Base-by-base conservation (phyloP, 495 filamentous ascomycete species). In the Penicillium malachiteum region DNA sequence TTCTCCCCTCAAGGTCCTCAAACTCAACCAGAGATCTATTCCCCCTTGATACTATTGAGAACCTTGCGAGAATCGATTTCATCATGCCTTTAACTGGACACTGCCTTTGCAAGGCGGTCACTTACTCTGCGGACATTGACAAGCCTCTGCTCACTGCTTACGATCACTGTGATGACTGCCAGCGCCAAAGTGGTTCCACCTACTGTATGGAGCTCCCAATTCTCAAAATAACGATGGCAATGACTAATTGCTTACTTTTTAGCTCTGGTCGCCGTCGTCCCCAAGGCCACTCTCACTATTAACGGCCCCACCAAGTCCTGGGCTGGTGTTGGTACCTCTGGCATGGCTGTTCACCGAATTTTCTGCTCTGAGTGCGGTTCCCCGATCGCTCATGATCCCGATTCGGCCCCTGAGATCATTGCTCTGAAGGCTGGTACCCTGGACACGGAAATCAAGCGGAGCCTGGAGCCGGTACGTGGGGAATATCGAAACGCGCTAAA, bases 121-220 rank as follows among this genome's bases (percentile, higher is more conserved):
- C 80, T 53, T 87, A 85, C 78, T 78, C 71, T 57, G 77, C 74
- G 42, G 80, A 81, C 64, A 65, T 81, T 31, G 81, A 84, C 12
- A 59, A 68, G 12, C 84, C 84, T 39, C 37, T 80, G 50, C 44
- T 84, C 56, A 80, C 79, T 31, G 84, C 76, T 59, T 87, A 87
- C 65, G 85, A 88, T 62, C 85, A 88, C 75, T 88, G 85, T 62
- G 85, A 88, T 60, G 85, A 87, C 67, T 88, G 85, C 77, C 85
- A 88, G 66, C 83, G 85, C 60, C 85, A 88, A 70, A 78, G 73
- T 48, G 85, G 85, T 51, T 86, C 84, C 7, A 85, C 84, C 53
- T 88, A 88, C 66, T 88, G 84, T 87, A 70, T 10, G 63, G 59
- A 3, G 12, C 32, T 41, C 5, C 34, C 2, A 46, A 34, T 16